Base-by-base conservation (phyloP, 305 asterid genomes). In the Rubia balearica region DNA sequence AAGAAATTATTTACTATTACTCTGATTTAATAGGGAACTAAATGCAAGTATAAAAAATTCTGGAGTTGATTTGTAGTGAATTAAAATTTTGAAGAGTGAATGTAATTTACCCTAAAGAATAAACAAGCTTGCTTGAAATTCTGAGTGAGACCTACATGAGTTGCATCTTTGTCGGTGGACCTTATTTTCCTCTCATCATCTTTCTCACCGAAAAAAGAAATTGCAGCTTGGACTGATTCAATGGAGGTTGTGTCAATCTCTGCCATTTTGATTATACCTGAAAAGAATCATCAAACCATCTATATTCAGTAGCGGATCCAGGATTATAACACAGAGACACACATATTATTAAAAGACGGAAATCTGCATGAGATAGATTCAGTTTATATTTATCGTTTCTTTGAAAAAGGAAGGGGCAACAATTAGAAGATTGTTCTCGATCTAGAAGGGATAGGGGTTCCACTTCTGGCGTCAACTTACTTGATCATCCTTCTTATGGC, bases 191-290 rank as follows among this genome's bases (percentile, higher is more conserved):
- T 71, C 30, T 75, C 83, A 11, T 74, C 83, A 75, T 63, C 71
- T 14, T 65, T 75, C 71, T 83, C 88, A 21, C 80, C 91, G 19
- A 90, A 88, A 75, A 90, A 86, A 38, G 89, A 80, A 72, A 90
- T 72, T 11, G 86, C 92, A 67, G 77, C 80, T 73, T 90, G 89
- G 65, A 88, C 96, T 1, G 95, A 85, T 63, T 86, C 88, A 70
- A 86, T 80, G 69, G 92, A 81, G 64, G 84, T 85, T 43, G 88
- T 85, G 63, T 86, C 92, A 53, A 90, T 81, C 80, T 88, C 96
- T 27, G 88, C 95, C 96, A 87, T 81, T 21, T 67, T 43, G 30
- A 13, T 27, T 16, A 40, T 57, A 24, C 74, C 62, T 24, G 8
- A 17, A 27, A 64, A 27, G 14, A 53, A 49, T 4, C 55, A 48